phyloP scores from a whole-genome alignment of 2,329 filamentous ascomycete genomes.

The Hyphodiscus sp. region DNA sequence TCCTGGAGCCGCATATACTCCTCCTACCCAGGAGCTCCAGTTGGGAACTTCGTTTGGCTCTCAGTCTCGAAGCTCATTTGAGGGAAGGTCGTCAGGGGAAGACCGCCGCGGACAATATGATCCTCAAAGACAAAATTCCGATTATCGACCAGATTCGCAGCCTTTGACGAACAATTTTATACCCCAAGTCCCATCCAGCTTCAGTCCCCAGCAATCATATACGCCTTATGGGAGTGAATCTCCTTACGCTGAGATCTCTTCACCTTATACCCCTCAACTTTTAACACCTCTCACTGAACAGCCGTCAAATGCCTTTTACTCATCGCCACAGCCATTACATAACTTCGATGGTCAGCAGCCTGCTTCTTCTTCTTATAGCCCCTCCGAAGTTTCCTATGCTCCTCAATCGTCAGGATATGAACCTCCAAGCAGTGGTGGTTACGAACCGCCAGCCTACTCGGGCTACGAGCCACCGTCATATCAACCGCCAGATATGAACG shows the following conservation, averaged over 20 bases:
- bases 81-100: constrained; percentile 41
- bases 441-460: constrained; percentile 22
- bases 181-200: constrained; percentile 20
- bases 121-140: constrained; percentile 35
- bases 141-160: constrained; percentile 29
- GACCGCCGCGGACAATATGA: constrained; percentile 36
- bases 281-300: constrained; percentile 15
- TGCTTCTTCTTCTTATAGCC: constrained; percentile 8
- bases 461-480: constrained; percentile 56
- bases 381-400: constrained; percentile 32
- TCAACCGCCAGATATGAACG: constrained; percentile 42
- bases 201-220: constrained; percentile 19
- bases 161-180: constrained; percentile 10
- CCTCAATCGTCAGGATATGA: constrained; percentile 26
- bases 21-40: constrained; percentile 19
- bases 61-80: constrained; percentile 35
- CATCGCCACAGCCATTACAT: constrained; percentile 18
- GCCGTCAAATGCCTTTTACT: not conserved
- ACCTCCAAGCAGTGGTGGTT: constrained; percentile 31
- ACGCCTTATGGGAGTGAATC: constrained; percentile 14
- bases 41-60: constrained; percentile 22
- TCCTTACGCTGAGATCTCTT: constrained; percentile 12
- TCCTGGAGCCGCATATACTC: constrained; percentile 22
- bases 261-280: constrained; percentile 13
- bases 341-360: constrained; percentile 15